Base-by-base conservation (phyloP, 1,284 basidiomycete genomes). In the Pterulicium gracile region DNA sequence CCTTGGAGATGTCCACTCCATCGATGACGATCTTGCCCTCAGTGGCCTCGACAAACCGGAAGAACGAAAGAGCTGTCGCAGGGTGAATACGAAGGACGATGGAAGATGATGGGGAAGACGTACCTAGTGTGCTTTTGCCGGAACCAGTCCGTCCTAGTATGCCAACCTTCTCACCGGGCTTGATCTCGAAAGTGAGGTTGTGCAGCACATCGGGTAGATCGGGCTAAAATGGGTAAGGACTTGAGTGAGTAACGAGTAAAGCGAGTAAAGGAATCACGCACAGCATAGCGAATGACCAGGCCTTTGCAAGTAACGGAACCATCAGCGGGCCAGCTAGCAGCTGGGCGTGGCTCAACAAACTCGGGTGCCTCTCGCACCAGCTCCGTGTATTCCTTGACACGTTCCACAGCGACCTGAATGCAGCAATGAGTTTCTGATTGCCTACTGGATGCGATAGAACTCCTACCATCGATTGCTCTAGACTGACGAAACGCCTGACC, bases 31-130 rank as follows among this genome's bases (percentile, higher is more conserved):
- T 97, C 3, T 70, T 67, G 1, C 92, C 92, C 56, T 82, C 74
- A 0, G 81, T 80, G 0, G 92, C 85, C 57, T 96, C 92, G 18
- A 95, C 89, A 57, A 96, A 95, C 45, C 96, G 81, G 81, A 98
- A 97, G 71, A 97, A 92, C 17, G 87, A 88, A 20, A 96, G 69
- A 0, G 92, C 92, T 14, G 97, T 74, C n/a, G n/a, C n/a, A n/a
- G n/a, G n/a, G n/a, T n/a, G n/a, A n/a, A n/a, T 22, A 19, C 21
- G 19, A 75, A 42, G 73, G 73, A 51, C 68, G 66, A 14, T n/a
- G 27, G 27, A n/a, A n/a, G n/a, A n/a, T n/a, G n/a, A n/a, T n/a
- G n/a, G n/a, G n/a, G n/a, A n/a, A 15, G 27, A 24, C 10, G 14
- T 4, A 19, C 15, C 23, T 34, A 19, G 24, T 24, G 22, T 20